Evolutionary conservation across 2,329 filamentous ascomycete species (phyloP).

Genomic region (Penicillium aurantiogriseum): DNA sequence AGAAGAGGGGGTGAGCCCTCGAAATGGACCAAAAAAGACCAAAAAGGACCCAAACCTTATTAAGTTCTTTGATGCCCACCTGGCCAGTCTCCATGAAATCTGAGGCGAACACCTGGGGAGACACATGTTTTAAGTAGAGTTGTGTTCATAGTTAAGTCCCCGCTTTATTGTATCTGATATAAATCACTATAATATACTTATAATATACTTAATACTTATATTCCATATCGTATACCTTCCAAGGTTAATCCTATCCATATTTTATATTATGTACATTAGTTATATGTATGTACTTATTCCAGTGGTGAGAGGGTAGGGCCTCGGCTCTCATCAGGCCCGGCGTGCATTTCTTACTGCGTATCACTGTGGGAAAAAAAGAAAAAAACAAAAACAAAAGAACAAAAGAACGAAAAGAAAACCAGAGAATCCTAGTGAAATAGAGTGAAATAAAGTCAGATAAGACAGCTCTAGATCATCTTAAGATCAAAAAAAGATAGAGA

Average conservation of each 20-base stretch:
- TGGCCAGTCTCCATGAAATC: not conserved
- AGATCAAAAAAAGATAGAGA: not conserved
- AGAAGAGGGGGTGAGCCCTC: not conserved
- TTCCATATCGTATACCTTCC: no score
- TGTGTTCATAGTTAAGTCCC: not conserved
- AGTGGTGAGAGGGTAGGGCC: not conserved
- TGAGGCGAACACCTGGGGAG: not conserved
- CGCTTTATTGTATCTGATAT: not conserved
- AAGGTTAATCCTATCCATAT: no score
- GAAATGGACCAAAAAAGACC: not conserved
- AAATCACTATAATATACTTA: not conserved
- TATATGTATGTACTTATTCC: not conserved
- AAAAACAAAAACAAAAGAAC: not conserved
- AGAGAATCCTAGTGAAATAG: not conserved
- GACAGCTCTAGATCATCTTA: conserved; percentile 4
- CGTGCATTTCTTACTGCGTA: not conserved
- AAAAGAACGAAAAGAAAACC: no score
- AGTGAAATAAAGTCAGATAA: not conserved
- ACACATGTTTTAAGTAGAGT: not conserved
- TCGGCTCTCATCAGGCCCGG: conserved; percentile 2
- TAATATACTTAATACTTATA: not conserved
- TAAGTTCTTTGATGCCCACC: not conserved
- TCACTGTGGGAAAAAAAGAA: not conserved
- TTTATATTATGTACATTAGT: no score
- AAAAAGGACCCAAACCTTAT: not conserved